Evolutionary conservation across 768 basidiomycete species (phyloP).

Genomic region (Macrolepiota fuliginosa): DNA sequence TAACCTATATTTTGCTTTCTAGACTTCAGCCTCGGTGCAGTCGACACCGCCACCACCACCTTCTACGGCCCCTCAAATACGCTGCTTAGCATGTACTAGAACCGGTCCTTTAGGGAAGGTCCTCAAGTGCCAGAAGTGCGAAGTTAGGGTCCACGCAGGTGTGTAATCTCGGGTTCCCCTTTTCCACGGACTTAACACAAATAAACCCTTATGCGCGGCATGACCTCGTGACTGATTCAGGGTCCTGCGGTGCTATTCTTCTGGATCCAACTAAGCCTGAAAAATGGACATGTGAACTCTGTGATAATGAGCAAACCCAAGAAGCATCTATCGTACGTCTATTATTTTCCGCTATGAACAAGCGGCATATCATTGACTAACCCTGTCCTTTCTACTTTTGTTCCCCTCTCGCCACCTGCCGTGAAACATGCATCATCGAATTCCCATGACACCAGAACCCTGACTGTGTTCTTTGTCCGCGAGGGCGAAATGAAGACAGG

Average conservation of each 20-base stretch:
- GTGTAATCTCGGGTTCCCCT: conserved; percentile 19
- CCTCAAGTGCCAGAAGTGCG: conserved; percentile 78
- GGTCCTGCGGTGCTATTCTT: conserved; percentile 58
- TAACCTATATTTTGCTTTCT: conserved; percentile 6
- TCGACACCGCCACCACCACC: conserved; percentile 66
- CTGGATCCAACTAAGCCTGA: conserved; percentile 63
- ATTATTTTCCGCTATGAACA: not conserved
- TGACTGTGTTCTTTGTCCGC: conserved; percentile 86
- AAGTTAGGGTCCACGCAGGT: conserved; percentile 81
- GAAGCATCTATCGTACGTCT: conserved; percentile 77
- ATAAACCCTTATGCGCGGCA: not conserved
- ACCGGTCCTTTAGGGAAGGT: conserved; percentile 76
- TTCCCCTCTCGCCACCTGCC: not conserved
- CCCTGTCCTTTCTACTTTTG: not conserved
- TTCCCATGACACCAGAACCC: conserved; percentile 49
- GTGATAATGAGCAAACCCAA: conserved; percentile 75
- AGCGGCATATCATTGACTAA: not conserved
- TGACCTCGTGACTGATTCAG: conserved; percentile 27
- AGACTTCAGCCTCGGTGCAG: conserved; percentile 49
- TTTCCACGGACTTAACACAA: conserved; percentile 11
- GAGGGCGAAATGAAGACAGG: conserved; percentile 46
- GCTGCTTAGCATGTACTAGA: conserved; percentile 75
- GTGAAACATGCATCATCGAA: not conserved
- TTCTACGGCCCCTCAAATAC: conserved; percentile 54
- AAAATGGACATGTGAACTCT: conserved; percentile 85